A percentile compares a stretch with the other conserved stretches of the same genome.
Evolutionary conservation across 768 basidiomycete genomes (phyloP).

Genomic region (Fistulinella prunicolor): DNA sequence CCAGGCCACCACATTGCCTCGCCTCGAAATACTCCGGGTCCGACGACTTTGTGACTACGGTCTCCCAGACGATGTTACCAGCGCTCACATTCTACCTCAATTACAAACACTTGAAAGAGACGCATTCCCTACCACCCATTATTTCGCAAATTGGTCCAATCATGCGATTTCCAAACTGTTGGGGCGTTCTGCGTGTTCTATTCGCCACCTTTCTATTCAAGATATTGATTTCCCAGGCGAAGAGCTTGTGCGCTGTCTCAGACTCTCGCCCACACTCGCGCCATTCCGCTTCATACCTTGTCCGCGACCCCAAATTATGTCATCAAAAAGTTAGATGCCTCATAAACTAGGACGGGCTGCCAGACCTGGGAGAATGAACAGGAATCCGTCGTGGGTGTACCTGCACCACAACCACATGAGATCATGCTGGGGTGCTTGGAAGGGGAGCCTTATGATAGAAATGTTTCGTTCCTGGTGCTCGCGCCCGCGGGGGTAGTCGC

Average conservation of each 20-base stretch:
- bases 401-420: slow-evolving; percentile 10
- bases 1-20: slow-evolving; percentile 4
- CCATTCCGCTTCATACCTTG: slow-evolving; percentile 16
- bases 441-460: slow-evolving; percentile 3
- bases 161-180: no score
- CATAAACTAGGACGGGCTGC: not conserved
- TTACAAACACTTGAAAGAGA: slow-evolving; percentile 19
- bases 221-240: slow-evolving; percentile 15
- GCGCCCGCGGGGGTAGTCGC: slow-evolving; percentile 1
- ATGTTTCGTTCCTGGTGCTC: slow-evolving; percentile 12
- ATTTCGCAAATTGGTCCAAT: no score
- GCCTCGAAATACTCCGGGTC: slow-evolving; percentile 15
- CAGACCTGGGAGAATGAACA: not conserved
- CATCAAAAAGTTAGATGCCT: slow-evolving; percentile 4
- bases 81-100: slow-evolving; percentile 16
- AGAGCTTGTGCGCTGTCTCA: slow-evolving; percentile 20
- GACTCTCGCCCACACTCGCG: slow-evolving; percentile 8
- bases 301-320: slow-evolving; percentile 15
- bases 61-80: not conserved
- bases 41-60: no score
- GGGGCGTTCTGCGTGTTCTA: slow-evolving; percentile 12
- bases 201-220: slow-evolving; percentile 14
- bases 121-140: no score
- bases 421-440: slow-evolving; percentile 17
- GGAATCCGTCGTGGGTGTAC: not conserved